These are phyloP conservation scores for Cytospora chrysosperma DNA, from an alignment of 2,329 filamentous ascomycete genomes.

Conservation along the genomic window DNA sequence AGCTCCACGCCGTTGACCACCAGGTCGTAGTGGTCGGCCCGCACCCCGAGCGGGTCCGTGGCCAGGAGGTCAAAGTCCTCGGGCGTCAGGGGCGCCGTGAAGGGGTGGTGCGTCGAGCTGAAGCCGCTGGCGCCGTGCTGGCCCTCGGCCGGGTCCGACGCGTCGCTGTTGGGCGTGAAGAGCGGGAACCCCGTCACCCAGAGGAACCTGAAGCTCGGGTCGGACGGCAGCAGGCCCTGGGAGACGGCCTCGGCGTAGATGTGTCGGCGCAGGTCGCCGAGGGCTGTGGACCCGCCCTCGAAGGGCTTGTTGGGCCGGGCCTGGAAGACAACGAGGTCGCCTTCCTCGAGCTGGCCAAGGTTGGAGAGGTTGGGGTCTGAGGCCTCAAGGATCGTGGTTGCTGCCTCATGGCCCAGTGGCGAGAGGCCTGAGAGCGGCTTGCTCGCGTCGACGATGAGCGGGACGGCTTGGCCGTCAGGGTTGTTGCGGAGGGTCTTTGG, in stretches of 20 bases:
- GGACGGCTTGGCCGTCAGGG: slow-evolving; percentile 73
- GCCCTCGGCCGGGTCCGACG: slow-evolving; percentile 56
- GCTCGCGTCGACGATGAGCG: slow-evolving; percentile 71
- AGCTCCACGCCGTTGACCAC: slow-evolving; percentile 95
- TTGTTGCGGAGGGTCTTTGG: slow-evolving; percentile 64
- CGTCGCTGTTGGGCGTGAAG: slow-evolving; percentile 71
- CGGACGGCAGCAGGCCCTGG: slow-evolving; percentile 52
- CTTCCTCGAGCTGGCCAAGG: slow-evolving; percentile 53
- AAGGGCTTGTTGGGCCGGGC: slow-evolving; percentile 67
- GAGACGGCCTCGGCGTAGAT: slow-evolving; percentile 69
- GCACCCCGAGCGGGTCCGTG: slow-evolving; percentile 67
- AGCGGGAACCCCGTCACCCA: slow-evolving; percentile 93
- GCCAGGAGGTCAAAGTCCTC: slow-evolving; percentile 73
- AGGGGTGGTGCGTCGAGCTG: slow-evolving; percentile 89
- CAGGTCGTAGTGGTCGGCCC: slow-evolving; percentile 91
- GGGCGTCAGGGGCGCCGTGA: slow-evolving; percentile 77
- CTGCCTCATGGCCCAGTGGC: slow-evolving; percentile 71
- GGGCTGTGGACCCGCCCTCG: slow-evolving; percentile 67
- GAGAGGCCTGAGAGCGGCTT: slow-evolving; percentile 76
- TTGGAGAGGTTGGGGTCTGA: slow-evolving; percentile 32
- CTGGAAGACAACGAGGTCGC: slow-evolving; percentile 80
- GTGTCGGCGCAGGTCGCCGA: slow-evolving; percentile 71
- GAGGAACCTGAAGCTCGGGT: slow-evolving; percentile 62
- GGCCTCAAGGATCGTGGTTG: slow-evolving; percentile 46
- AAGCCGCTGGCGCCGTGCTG: slow-evolving; percentile 82